phyloP scores from a whole-genome alignment of 495 filamentous ascomycete genomes.

The Neurospora sp. region DNA sequence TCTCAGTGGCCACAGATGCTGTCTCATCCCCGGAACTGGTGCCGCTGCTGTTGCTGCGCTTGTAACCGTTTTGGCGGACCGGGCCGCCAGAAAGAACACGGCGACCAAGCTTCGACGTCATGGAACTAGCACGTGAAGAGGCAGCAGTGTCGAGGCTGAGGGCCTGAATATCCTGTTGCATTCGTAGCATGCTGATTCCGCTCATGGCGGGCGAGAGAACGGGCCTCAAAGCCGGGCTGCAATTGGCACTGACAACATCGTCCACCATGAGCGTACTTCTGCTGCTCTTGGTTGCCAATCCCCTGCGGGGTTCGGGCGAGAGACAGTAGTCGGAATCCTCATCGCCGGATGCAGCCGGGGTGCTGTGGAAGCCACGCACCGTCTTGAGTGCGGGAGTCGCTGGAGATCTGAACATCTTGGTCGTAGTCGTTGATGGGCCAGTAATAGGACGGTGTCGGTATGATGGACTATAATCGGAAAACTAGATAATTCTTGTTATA shows the following conservation, averaged over 20 bases:
- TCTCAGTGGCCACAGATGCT: constrained; percentile 36
- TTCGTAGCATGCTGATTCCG: constrained; percentile 69
- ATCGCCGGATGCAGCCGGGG: constrained; percentile 73
- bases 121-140: constrained; percentile 33
- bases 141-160: constrained; percentile 38
- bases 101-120: constrained; percentile 32
- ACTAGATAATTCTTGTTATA: neutral
- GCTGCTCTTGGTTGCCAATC: constrained; percentile 18
- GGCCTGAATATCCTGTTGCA: constrained; percentile 57
- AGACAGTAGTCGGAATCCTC: constrained; percentile 67
- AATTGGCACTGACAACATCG: constrained; percentile 48
- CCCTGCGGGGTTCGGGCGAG: constrained; percentile 26
- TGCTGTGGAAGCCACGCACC: constrained; percentile 61
- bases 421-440: neutral
- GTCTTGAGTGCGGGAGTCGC: constrained; percentile 58
- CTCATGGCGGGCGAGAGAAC: constrained; percentile 43
- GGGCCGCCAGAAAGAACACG: neutral
- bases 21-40: constrained; percentile 32
- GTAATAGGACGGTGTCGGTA: neutral
- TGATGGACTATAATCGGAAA: neutral
- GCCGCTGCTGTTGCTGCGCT: constrained; percentile 19
- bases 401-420: constrained; percentile 10
- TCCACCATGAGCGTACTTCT: constrained; percentile 25
- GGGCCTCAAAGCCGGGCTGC: constrained; percentile 53
- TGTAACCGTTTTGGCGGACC: constrained; percentile 18